Conservation (phyloP, 768 basidiomycete genomes). For the Kwoniella bestiolae region DNA sequence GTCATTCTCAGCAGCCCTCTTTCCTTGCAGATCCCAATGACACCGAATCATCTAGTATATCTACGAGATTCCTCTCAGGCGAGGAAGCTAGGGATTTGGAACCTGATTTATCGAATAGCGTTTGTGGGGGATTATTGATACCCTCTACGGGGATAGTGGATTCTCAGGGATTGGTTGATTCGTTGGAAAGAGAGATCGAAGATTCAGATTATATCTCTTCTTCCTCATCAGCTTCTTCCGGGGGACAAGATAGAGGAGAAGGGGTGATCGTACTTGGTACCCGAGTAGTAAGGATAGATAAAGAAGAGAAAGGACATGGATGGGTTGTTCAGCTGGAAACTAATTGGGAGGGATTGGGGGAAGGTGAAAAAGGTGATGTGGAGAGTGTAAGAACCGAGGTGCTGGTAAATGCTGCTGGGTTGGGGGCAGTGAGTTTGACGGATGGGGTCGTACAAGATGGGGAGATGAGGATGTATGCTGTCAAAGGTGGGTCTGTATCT, state of each 20-base stretch:
- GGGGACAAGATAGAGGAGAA: constrained; percentile 26
- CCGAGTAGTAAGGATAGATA: constrained; percentile 82
- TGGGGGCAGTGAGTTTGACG: constrained; percentile 38
- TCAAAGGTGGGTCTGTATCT: constrained; percentile 50
- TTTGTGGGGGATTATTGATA: constrained; percentile 75
- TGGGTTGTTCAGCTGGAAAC: constrained; percentile 88
- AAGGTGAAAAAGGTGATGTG: constrained; percentile 56
- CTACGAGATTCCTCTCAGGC: constrained; percentile 71
- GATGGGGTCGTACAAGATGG: constrained; percentile 40
- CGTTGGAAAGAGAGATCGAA: constrained; percentile 77
- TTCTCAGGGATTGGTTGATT: constrained; percentile 80
- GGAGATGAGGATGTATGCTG: constrained; percentile 37
- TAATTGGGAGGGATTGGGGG: constrained; percentile 57
- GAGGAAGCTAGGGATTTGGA: constrained; percentile 74
- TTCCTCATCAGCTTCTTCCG: neutral
- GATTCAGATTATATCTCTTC: constrained; percentile 63
- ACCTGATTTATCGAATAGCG: constrained; percentile 75
- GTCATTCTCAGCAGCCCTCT: constrained; percentile 65
- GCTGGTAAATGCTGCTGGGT: constrained; percentile 71
- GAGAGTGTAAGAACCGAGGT: constrained; percentile 75
- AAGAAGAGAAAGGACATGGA: constrained; percentile 62
- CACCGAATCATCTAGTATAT: constrained; percentile 54
- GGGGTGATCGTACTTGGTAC: constrained; percentile 72
- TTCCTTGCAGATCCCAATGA: constrained; percentile 62
- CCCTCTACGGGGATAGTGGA: constrained; percentile 89